Evolutionary conservation across 2,329 filamentous ascomycete genomes (phyloP).

Genomic region (Epichloe sibirici): DNA sequence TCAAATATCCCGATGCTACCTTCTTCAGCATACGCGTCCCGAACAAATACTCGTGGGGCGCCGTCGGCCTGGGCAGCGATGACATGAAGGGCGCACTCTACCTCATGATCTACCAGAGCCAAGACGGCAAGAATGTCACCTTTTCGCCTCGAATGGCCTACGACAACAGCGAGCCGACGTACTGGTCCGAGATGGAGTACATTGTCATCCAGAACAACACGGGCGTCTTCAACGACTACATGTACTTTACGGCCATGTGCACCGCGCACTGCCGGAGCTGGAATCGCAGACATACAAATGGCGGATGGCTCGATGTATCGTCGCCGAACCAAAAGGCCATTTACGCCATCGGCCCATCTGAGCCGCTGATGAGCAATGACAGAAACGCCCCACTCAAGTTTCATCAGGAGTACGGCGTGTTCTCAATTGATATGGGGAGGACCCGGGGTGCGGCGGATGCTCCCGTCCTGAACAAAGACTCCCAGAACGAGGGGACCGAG

Average conservation of each 20-base stretch:
- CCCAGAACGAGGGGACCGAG: constrained; percentile 23
- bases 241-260: constrained; percentile 40
- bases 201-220: constrained; percentile 31
- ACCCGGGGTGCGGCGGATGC: constrained; percentile 34
- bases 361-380: constrained; percentile 29
- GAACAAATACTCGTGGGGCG: constrained; percentile 35
- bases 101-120: constrained; percentile 40
- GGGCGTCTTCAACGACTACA: constrained; percentile 32
- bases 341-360: constrained; percentile 42
- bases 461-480: constrained; percentile 24
- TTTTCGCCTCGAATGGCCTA: constrained; percentile 41
- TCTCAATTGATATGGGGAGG: constrained; percentile 41
- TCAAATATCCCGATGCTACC: constrained; percentile 24
- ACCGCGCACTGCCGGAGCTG: constrained; percentile 37
- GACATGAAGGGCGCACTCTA: constrained; percentile 41
- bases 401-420: constrained; percentile 41
- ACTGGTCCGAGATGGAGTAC: constrained; percentile 30
- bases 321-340: constrained; percentile 36
- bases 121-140: constrained; percentile 36
- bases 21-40: constrained; percentile 43
- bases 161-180: constrained; percentile 39
- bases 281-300: constrained; percentile 19
- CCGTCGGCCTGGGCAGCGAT: constrained; percentile 40
- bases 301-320: constrained; percentile 37
- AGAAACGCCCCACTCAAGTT: constrained; percentile 33